Evolutionary conservation across 108 stramenopile species (phyloP).

Genomic region (Pseudonitzschia multistriata): DNA sequence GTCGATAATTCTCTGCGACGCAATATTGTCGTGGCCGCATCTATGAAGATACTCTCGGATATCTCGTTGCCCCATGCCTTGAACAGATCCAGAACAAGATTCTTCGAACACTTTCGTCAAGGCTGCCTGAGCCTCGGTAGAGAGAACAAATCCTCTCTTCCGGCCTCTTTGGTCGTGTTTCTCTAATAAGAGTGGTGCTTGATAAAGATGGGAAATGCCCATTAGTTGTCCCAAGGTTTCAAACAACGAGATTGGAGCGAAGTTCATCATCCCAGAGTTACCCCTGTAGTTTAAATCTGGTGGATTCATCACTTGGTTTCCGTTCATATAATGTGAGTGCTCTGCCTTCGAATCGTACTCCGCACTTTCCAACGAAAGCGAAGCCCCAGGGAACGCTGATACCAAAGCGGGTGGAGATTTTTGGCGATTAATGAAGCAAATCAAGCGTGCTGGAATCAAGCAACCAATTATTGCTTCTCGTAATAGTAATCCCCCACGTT

Average conservation of each 20-base stretch:
- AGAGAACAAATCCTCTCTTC: constrained; percentile 36
- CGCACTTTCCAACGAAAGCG: constrained; percentile 49
- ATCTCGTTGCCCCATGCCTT: constrained; percentile 68
- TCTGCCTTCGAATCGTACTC: constrained; percentile 52
- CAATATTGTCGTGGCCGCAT: constrained; percentile 65
- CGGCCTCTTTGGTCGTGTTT: constrained; percentile 55
- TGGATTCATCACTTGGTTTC: constrained; percentile 41
- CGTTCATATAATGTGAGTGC: constrained; percentile 33
- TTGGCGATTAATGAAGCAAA: constrained; percentile 62
- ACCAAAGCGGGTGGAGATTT: constrained; percentile 46
- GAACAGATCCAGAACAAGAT: constrained; percentile 42
- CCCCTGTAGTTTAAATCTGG: constrained; percentile 50
- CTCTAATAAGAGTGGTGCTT: constrained; percentile 56
- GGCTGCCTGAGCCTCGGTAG: constrained; percentile 44
- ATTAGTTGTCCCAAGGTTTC: constrained; percentile 71
- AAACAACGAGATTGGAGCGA: constrained; percentile 35
- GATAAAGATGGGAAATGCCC: constrained; percentile 46
- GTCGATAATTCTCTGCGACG: constrained; percentile 71
- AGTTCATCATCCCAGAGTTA: constrained; percentile 32
- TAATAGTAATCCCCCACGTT: constrained; percentile 42
- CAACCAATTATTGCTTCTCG: constrained; percentile 63
- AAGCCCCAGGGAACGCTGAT: constrained; percentile 68
- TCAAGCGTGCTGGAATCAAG: constrained; percentile 67
- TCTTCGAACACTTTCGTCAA: constrained; percentile 66
- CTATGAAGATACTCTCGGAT: constrained; percentile 66